These are phyloP conservation scores for Hypoxylon subgilvum DNA, from an alignment of 495 filamentous ascomycete genomes.

Conservation along the genomic window DNA sequence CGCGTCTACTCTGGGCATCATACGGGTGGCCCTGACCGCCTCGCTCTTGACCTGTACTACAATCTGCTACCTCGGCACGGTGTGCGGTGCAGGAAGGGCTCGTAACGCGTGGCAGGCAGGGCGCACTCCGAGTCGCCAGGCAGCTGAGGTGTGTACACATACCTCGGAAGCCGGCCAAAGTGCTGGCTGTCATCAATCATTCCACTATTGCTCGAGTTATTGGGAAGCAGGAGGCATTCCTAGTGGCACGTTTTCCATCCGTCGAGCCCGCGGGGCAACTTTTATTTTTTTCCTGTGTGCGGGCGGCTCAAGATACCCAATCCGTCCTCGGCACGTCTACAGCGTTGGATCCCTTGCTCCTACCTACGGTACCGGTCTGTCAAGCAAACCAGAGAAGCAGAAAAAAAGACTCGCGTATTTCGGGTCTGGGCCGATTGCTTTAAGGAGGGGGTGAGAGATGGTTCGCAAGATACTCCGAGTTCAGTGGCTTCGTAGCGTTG, in stretches of 20 bases:
- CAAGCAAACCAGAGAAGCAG: conserved; percentile 21
- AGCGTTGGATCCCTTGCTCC: conserved; percentile 20
- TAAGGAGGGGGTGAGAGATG: background rate
- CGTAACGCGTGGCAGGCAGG: conserved; percentile 6
- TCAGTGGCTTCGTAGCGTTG: background rate
- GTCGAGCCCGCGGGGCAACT: background rate
- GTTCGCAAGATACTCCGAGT: conserved; percentile 7
- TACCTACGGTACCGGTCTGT: conserved; percentile 3
- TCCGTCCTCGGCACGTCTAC: conserved; percentile 23
- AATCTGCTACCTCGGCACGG: background rate
- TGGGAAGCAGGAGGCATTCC: conserved; percentile 13
- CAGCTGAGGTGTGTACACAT: background rate
- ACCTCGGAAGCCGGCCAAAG: background rate
- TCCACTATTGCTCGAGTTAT: background rate
- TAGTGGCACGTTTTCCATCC: conserved; percentile 10
- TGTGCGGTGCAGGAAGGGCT: conserved; percentile 6
- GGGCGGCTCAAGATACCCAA: conserved; percentile 22
- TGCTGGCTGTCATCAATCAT: conserved; percentile 19
- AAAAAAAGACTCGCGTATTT: conserved; percentile 15
- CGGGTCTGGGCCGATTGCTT: conserved; percentile 8
- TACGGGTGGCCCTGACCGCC: conserved; percentile 9
- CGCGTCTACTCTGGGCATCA: background rate
- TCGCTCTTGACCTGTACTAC: conserved; percentile 4
- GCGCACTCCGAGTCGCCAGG: conserved; percentile 19
- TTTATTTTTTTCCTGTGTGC: conserved; percentile 2